Base-by-base conservation (phyloP, 106 monocot species). In the Narthecium ossifragum region DNA sequence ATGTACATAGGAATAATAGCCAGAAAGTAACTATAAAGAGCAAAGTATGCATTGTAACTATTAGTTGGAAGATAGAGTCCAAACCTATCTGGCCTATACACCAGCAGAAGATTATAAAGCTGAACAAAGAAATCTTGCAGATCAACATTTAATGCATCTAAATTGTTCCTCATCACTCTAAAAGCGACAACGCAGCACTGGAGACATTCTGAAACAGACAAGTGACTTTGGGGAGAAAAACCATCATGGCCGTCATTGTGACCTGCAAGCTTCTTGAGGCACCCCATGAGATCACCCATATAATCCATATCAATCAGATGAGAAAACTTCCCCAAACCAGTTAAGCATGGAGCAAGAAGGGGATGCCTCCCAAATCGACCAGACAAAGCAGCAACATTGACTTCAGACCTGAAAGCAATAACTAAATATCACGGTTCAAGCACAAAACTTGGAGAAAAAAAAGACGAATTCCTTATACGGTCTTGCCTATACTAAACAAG, bases 141-240 rank as follows among this genome's bases (percentile, higher is more conserved):
- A 62, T 98, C 98, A 17, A 98, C 81, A 63, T 91, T 98, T 71
- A 98, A 51, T 1, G 98, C 91, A 67, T 91, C 98, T 31, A 98
- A 79, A 75, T 98, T 98, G 60, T 72, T 98, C 68, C 79, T 91
- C 98, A 91, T 84, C 37, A 98, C 76, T 66, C 73, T 81, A 58
- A 98, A 91, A 22, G 91, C 98, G 23, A 98, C 91, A 40, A 84
- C 75, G 73, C 96, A 98, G 66, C 96, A 98, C 43, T 82, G 98
- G 12, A 98, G 73, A n/a, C 86, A 73, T 72, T 98, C 91, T 40
- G 98, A 79, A 69, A 91, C 84, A 18, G 76, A 71, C 53, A 98
- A 63, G 37, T 20, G 52, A 52, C 56, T 75, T 56, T 71, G 55
- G 40, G 26, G 21, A 28, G 66, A 63, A 66, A 8, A 14, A 53